Conservation (phyloP, 805 yeast genomes). For the Metschnikowia cerradonensis region DNA sequence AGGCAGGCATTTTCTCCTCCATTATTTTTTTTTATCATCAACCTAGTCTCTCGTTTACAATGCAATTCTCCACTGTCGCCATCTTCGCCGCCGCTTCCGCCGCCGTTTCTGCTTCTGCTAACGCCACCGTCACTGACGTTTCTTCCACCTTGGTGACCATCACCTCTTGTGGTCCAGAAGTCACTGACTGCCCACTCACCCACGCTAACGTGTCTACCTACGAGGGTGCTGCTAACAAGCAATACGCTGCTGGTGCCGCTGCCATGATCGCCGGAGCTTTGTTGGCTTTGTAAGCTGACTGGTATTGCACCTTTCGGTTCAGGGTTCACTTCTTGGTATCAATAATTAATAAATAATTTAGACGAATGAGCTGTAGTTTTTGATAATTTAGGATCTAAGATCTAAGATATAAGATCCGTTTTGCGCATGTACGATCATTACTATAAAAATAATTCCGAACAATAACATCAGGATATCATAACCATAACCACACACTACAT, state of each 20-base stretch:
- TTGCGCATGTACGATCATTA: no score
- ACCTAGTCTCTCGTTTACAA: slow-evolving; percentile 17
- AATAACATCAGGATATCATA: no score
- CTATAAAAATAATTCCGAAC: no score
- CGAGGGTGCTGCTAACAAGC: slow-evolving; percentile 21
- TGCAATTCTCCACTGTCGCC: slow-evolving; percentile 23
- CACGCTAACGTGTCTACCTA: slow-evolving; percentile 16
- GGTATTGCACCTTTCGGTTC: not conserved
- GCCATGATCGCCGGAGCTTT: slow-evolving; percentile 24
- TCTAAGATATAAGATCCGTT: not conserved
- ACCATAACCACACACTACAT: no score
- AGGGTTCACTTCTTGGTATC: slow-evolving; percentile 14
- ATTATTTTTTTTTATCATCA: slow-evolving; percentile 1
- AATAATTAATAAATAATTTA: slow-evolving; percentile 11
- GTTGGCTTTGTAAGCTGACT: slow-evolving; percentile 27
- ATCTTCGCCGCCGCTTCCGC: slow-evolving; percentile 19
- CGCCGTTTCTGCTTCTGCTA: slow-evolving; percentile 16
- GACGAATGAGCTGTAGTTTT: not conserved
- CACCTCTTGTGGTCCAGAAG: slow-evolving; percentile 20
- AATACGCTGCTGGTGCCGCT: slow-evolving; percentile 27
- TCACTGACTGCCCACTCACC: slow-evolving; percentile 19
- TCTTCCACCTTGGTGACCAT: slow-evolving; percentile 19
- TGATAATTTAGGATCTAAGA: not conserved
- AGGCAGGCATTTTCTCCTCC: not conserved
- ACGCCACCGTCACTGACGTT: slow-evolving; percentile 14